These are phyloP conservation scores for Capsella bursapastoris DNA, from an alignment of 345 rosid genomes.

Conservation along the genomic window DNA sequence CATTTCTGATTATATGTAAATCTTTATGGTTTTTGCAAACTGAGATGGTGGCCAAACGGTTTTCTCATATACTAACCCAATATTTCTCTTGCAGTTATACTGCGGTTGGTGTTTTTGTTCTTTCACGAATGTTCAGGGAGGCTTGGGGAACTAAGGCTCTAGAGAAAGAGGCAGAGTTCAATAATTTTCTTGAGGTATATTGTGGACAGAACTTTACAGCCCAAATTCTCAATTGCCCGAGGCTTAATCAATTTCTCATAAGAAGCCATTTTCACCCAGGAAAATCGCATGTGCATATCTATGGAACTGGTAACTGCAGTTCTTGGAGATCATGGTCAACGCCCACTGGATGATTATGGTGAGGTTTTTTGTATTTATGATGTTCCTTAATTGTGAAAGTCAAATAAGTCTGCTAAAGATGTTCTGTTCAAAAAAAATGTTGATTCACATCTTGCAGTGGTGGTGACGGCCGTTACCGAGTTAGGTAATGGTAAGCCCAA, in stretches of 20 bases:
- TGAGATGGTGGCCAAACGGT: slow-evolving; percentile 11
- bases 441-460: slow-evolving; percentile 56
- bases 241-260: slow-evolving; percentile 21
- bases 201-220: slow-evolving; percentile 8
- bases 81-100: slow-evolving; percentile 65
- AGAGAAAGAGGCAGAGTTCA: slow-evolving; percentile 74
- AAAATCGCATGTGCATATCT: slow-evolving; percentile 79
- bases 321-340: slow-evolving; percentile 98
- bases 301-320: slow-evolving; percentile 99
- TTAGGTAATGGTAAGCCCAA: slow-evolving; percentile 89
- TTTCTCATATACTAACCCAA: slow-evolving; percentile 16
- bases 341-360: slow-evolving; percentile 92
- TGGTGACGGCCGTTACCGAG: slow-evolving; percentile 95
- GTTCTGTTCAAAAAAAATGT: slow-evolving; percentile 15
- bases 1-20: slow-evolving; percentile 20
- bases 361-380: slow-evolving; percentile 3
- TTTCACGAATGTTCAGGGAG: slow-evolving; percentile 83
- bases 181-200: slow-evolving; percentile 86
- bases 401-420: slow-evolving; percentile 16
- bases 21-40: slow-evolving; percentile 15
- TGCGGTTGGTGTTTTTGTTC: slow-evolving; percentile 97
- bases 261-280: slow-evolving; percentile 51
- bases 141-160: slow-evolving; percentile 85
- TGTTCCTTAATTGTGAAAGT: slow-evolving; percentile 21
- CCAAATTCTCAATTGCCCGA: slow-evolving; percentile 7